Evolutionary conservation across 2,329 filamentous ascomycete species (phyloP), one percentile per base, ranked within the genome.

Genomic region (Thielaviopsis musarum): DNA sequence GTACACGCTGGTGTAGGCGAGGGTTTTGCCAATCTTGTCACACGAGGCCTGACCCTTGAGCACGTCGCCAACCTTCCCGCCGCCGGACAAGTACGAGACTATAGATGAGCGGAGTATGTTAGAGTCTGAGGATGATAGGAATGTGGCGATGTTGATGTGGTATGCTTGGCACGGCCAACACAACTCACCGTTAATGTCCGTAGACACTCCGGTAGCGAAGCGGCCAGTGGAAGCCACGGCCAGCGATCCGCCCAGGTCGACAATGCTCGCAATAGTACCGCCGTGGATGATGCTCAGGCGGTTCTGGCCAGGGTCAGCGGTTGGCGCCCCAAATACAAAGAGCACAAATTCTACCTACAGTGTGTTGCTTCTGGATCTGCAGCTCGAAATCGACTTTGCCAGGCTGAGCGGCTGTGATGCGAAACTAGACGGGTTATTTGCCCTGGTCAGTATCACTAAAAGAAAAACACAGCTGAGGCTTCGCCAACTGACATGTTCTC

Each of bases 351-450:
- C 19, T 21, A 65, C 76, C 62, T 67, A 88, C 86, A 0, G 86
- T 90, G 66, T 91, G 87, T 62, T 89, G 78, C 64, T 85, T 83
- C 57, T 83, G 73, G 62, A 91, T 87, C 63, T 86, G 79, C 7
- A 91, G 73, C 67, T 90, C 86, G 68, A 91, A 90, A 62, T 87
- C 79, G 22, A 91, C 87, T 59, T 75, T 77, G 41, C 87, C 87
- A 0, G 81, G 76, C 5, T 75, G 69, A 1, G 85, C 87, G 62
- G 77, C 75, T 12, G 80, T 80, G 49, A 91, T 74, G 49, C 83
- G 79, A 62, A 91, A 77, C 84, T 90, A n/a, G 17, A n/a, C 5
- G 17, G 2, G 17, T 48, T n/a, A n/a, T 7, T 19, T n/a, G 45
- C 15, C 4, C 5, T 49, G 45, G n/a, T 49, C 15, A n/a, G 38